phyloP scores from a whole-genome alignment of 2,329 filamentous ascomycete genomes.

The Rugonectria rugulosa region DNA sequence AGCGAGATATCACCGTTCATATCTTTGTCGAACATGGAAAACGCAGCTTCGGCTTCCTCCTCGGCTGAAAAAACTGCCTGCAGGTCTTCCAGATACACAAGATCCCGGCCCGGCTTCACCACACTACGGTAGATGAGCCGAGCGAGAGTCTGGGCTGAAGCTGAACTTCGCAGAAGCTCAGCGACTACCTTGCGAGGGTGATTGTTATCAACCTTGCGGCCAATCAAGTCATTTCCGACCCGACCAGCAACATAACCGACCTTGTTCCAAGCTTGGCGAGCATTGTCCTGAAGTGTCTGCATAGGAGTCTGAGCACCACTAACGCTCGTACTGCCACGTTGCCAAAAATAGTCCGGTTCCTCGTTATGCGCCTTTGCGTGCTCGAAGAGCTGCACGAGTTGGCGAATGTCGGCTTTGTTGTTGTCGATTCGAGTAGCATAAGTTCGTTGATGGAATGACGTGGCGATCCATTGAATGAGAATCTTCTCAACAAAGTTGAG shows the following conservation, averaged over 20 bases:
- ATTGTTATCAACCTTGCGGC: constrained; percentile 72
- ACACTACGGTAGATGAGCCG: constrained; percentile 90
- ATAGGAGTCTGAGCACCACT: constrained; percentile 79
- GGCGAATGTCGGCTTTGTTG: constrained; percentile 87
- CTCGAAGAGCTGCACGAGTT: constrained; percentile 64
- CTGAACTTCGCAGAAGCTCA: constrained; percentile 75
- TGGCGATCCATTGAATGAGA: constrained; percentile 92
- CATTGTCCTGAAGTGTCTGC: constrained; percentile 75
- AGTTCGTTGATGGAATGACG: constrained; percentile 89
- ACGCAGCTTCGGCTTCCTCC: constrained; percentile 89
- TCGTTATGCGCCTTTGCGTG: constrained; percentile 80
- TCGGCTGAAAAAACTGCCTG: constrained; percentile 79
- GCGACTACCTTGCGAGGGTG: constrained; percentile 87
- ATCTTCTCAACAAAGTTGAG: constrained; percentile 93
- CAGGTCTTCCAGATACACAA: constrained; percentile 80
- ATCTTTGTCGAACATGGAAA: constrained; percentile 93
- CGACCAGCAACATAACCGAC: constrained; percentile 86
- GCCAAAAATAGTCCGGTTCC: constrained; percentile 59
- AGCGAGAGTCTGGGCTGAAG: constrained; percentile 82
- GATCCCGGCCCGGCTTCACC: constrained; percentile 76
- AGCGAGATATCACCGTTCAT: constrained; percentile 96
- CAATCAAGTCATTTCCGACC: constrained; percentile 91
- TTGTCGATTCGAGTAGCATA: constrained; percentile 90
- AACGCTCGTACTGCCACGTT: constrained; percentile 47
- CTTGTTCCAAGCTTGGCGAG: constrained; percentile 77